Evolutionary conservation across 257 asterid species (phyloP).

Genomic region (Vinca minor): DNA sequence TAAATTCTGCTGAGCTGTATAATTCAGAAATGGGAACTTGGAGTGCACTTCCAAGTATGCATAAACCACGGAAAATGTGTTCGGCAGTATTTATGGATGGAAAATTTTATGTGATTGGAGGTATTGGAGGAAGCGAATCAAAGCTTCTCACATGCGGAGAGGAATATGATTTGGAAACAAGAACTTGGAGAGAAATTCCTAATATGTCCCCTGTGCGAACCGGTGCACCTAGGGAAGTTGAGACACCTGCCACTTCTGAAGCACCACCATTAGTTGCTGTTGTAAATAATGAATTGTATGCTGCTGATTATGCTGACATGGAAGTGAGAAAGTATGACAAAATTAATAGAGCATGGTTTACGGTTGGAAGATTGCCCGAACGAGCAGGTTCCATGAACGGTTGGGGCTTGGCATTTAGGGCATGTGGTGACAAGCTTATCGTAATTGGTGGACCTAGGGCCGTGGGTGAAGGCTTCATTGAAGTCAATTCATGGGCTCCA

Average conservation of each 20-base stretch:
- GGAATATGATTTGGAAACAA: constrained; percentile 38
- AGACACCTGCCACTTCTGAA: constrained; percentile 53
- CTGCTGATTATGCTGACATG: constrained; percentile 82
- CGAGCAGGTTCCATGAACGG: constrained; percentile 69
- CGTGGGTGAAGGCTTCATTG: constrained; percentile 42
- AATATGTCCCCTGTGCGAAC: constrained; percentile 71
- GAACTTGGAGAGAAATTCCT: constrained; percentile 68
- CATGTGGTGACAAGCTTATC: constrained; percentile 43
- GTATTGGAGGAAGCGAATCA: constrained; percentile 43
- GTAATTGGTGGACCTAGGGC: constrained; percentile 75
- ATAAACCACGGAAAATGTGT: constrained; percentile 73
- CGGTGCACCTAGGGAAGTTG: constrained; percentile 43
- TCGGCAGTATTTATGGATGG: constrained; percentile 74
- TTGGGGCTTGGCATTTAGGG: constrained; percentile 52
- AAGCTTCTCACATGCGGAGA: constrained; percentile 43
- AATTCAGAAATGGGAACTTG: constrained; percentile 45
- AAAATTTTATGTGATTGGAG: constrained; percentile 70
- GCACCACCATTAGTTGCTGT: constrained; percentile 91
- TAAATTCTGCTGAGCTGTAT: constrained; percentile 56
- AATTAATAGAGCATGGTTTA: constrained; percentile 33
- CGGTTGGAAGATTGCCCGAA: constrained; percentile 68
- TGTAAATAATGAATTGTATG: constrained; percentile 65
- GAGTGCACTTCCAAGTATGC: constrained; percentile 64
- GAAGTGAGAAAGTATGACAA: constrained; percentile 62
- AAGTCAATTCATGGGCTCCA: constrained; percentile 45